These are phyloP conservation scores for Syzygium oleosum DNA, from an alignment of 345 rosid genomes.

Conservation along the genomic window DNA sequence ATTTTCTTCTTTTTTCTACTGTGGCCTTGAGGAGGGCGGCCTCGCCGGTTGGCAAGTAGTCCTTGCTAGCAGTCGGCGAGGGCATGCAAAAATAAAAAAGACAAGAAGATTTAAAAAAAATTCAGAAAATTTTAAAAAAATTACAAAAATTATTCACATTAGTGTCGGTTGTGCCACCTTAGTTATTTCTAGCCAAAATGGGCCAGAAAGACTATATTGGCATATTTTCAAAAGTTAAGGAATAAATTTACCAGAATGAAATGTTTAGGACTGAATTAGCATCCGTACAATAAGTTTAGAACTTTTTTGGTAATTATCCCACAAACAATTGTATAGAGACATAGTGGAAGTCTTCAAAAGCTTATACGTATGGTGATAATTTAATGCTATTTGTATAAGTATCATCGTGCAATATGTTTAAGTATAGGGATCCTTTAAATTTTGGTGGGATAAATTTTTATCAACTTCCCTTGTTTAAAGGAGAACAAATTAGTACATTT, in stretches of 20 bases:
- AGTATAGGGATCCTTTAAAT: neutral
- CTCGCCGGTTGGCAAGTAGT: accelerated
- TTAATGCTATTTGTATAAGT: neutral
- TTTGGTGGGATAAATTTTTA: neutral
- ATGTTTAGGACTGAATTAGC: neutral
- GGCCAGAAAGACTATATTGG: neutral
- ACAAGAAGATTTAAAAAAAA: neutral
- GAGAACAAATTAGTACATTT: neutral
- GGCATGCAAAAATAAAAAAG: neutral
- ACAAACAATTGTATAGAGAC: neutral
- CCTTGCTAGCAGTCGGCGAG: neutral
- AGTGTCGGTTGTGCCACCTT: accelerated
- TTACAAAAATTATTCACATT: accelerated
- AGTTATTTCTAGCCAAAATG: neutral
- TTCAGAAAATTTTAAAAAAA: neutral
- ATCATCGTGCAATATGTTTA: neutral
- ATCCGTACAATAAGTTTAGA: neutral
- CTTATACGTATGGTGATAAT: neutral
- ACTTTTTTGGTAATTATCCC: neutral
- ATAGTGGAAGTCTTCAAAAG: neutral
- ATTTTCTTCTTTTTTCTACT: neutral
- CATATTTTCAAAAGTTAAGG: neutral
- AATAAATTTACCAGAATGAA: neutral
- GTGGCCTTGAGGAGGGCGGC: neutral
- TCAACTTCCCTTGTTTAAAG: neutral